phyloP scores from a whole-genome alignment of 2,329 filamentous ascomycete genomes.

The Trichoderma afroharzianum region DNA sequence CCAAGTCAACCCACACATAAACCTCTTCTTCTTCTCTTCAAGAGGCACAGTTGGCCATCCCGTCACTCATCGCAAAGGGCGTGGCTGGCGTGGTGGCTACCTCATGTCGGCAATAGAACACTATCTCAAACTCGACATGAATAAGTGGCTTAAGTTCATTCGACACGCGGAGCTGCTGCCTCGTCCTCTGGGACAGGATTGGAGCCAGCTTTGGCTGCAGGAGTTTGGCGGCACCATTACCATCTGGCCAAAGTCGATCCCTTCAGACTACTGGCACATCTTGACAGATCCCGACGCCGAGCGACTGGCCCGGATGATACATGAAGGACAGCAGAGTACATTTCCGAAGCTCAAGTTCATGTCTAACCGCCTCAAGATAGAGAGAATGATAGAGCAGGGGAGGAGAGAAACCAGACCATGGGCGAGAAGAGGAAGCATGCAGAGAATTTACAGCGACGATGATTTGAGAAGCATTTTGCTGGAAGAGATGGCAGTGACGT shows the following conservation, averaged over 20 bases:
- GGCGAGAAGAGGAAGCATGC: conserved; percentile 49
- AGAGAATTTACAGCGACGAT: conserved; percentile 60
- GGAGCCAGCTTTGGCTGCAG: conserved; percentile 95
- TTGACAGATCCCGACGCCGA: conserved; percentile 75
- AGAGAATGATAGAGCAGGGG: conserved; percentile 62
- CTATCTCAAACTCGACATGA: conserved; percentile 92
- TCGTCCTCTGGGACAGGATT: conserved; percentile 87
- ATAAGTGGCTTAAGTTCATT: conserved; percentile 95
- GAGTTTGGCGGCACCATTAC: conserved; percentile 93
- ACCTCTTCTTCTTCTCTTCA: conserved; percentile 97
- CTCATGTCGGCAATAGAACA: conserved; percentile 89
- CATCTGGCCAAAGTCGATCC: conserved; percentile 82
- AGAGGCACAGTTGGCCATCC: conserved; percentile 87
- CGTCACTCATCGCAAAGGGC: conserved; percentile 87
- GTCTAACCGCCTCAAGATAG: conserved; percentile 78
- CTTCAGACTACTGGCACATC: conserved; percentile 81
- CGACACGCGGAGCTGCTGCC: conserved; percentile 89
- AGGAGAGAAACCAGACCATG: conserved; percentile 50
- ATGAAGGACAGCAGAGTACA: conserved; percentile 80
- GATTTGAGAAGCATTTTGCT: conserved; percentile 51
- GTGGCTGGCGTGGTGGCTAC: conserved; percentile 94
- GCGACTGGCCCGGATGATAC: conserved; percentile 81
- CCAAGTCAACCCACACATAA: conserved; percentile 95
- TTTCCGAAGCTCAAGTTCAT: conserved; percentile 94
- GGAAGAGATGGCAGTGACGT: conserved; percentile 31